phyloP scores from a whole-genome alignment of 805 yeast species.

The Lipomyces starkeyi region DNA sequence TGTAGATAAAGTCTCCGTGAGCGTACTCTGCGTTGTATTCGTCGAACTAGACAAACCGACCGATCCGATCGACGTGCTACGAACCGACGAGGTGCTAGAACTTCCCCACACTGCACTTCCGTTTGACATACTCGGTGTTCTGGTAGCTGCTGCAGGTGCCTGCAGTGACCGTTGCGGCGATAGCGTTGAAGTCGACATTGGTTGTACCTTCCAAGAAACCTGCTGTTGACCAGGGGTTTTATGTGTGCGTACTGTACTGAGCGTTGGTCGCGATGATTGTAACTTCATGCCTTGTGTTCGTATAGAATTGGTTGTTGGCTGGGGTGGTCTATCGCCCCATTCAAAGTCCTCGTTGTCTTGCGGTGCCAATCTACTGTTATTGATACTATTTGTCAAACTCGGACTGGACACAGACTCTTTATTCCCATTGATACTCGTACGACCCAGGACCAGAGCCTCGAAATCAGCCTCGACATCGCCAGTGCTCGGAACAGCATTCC shows the following conservation, averaged over 20 bases:
- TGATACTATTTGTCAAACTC: neutral
- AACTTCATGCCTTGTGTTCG: conserved; percentile 16
- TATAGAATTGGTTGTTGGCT: neutral
- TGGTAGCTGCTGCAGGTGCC: neutral
- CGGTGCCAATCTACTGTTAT: conserved; percentile 21
- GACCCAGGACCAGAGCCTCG: conserved; percentile 36
- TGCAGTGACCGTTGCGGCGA: neutral
- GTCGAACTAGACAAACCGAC: neutral
- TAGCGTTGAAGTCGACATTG: conserved; percentile 11
- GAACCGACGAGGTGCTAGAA: neutral
- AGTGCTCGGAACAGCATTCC: conserved; percentile 12
- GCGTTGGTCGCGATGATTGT: conserved; percentile 19
- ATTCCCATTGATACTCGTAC: conserved; percentile 7
- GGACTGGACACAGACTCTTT: neutral
- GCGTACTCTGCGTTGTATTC: neutral
- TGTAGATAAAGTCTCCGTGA: conserved; percentile 4
- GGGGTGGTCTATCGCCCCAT: conserved; percentile 17
- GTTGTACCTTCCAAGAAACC: conserved; percentile 11
- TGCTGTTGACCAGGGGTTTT: conserved; percentile 12
- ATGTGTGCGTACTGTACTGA: conserved; percentile 17
- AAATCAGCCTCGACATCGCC: conserved; percentile 35
- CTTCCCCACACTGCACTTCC: neutral
- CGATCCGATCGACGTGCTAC: neutral
- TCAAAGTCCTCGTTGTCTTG: conserved; percentile 25
- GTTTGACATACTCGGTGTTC: neutral